phyloP scores from a whole-genome alignment of 2,329 filamentous ascomycete species.

The Aspergillus floridensis region DNA sequence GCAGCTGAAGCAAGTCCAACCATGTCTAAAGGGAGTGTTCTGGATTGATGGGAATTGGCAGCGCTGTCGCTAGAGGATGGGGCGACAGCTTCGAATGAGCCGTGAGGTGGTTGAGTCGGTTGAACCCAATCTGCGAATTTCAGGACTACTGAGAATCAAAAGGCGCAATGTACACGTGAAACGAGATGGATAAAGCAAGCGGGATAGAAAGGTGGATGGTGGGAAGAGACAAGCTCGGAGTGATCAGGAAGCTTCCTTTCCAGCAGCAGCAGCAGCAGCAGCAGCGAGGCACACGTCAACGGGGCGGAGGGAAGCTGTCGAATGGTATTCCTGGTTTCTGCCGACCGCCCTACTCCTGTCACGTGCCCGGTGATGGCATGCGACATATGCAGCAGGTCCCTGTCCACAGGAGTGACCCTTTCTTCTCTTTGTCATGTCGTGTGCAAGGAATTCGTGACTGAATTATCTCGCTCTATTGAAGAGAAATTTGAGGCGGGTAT shows the following conservation, averaged over 20 bases:
- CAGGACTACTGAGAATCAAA: constrained; percentile 14
- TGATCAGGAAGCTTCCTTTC: constrained; percentile 15
- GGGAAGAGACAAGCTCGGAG: constrained; percentile 10
- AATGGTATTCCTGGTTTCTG: constrained; percentile 27
- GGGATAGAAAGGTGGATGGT: constrained; percentile 24
- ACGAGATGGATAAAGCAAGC: constrained; percentile 19
- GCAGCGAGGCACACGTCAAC: constrained; percentile 34
- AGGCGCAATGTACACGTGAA: constrained; percentile 22
- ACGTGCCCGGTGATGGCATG: constrained; percentile 23
- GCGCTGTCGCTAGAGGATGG: constrained; percentile 29
- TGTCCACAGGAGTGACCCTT: neutral
- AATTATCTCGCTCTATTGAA: neutral
- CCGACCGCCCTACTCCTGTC: constrained; percentile 23
- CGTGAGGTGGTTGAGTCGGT: constrained; percentile 22
- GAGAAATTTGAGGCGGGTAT: neutral
- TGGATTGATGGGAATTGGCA: constrained; percentile 12
- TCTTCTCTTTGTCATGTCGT: neutral
- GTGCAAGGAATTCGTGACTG: neutral
- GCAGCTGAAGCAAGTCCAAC: constrained; percentile 91
- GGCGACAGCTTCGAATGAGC: constrained; percentile 34
- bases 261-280: constrained; percentile 5
- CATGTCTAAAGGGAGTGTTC: constrained; percentile 56
- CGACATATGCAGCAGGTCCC: neutral
- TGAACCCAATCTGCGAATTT: constrained; percentile 15
- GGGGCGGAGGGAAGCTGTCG: constrained; percentile 28